Conservation (phyloP, 495 filamentous ascomycete species). For the Aspergillus bertholletiae region DNA sequence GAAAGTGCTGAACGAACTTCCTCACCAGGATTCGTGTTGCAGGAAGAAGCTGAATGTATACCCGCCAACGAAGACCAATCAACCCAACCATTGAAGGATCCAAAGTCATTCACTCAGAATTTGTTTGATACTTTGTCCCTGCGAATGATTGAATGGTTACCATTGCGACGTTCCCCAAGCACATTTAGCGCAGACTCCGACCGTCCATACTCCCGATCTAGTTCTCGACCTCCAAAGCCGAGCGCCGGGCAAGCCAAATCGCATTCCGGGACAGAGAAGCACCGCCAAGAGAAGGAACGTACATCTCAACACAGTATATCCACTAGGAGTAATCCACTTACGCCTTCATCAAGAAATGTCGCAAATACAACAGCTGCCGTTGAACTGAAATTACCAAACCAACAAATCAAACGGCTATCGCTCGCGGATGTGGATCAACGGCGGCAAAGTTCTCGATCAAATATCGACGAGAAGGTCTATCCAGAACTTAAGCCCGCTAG, state of each 20-base stretch:
- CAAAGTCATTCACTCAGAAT: conserved; percentile 80
- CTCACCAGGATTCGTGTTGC: neutral
- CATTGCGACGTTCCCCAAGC: conserved; percentile 41
- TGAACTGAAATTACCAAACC: conserved; percentile 36
- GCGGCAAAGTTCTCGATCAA: conserved; percentile 29
- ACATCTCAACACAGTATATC: conserved; percentile 3
- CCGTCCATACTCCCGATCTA: neutral
- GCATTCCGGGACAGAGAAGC: conserved; percentile 8
- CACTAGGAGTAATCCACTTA: conserved; percentile 22
- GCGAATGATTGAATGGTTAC: conserved; percentile 77
- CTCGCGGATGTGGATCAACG: conserved; percentile 36
- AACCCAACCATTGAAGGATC: conserved; percentile 64
- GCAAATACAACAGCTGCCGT: conserved; percentile 27
- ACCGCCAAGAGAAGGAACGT: conserved; percentile 8
- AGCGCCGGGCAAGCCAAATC: conserved; percentile 7
- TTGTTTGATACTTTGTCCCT: conserved; percentile 74
- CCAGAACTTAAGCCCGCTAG: conserved; percentile 27
- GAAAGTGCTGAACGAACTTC: neutral
- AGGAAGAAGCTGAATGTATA: conserved; percentile 11
- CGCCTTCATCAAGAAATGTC: conserved; percentile 28
- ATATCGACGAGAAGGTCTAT: conserved; percentile 31
- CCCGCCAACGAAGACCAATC: conserved; percentile 21
- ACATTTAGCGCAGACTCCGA: conserved; percentile 15
- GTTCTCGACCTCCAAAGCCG: conserved; percentile 10
- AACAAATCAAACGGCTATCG: conserved; percentile 40